Evolutionary conservation across 352 stramenopile species (phyloP).

Genomic region (Phytophthora melonis): DNA sequence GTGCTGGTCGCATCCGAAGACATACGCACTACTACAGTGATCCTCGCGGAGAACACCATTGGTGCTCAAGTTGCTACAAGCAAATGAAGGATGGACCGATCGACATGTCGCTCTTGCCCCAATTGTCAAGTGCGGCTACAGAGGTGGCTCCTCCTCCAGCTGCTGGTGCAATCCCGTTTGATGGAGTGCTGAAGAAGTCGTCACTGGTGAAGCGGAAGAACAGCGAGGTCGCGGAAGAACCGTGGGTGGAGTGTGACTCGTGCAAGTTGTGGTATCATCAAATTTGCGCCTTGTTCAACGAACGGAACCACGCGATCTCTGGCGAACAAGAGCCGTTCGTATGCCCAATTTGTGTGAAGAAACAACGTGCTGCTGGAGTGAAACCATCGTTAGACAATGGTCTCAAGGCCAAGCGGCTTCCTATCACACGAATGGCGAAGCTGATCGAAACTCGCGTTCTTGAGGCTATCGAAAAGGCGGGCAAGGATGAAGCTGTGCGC

Average conservation of each 20-base stretch:
- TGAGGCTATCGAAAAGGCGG: slow-evolving; percentile 75
- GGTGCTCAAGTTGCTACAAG: slow-evolving; percentile 91
- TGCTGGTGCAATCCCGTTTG: slow-evolving; percentile 44
- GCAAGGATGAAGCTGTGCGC: slow-evolving; percentile 81
- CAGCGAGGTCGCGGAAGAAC: slow-evolving; percentile 97
- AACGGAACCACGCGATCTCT: slow-evolving; percentile 96
- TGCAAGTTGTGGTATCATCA: slow-evolving; percentile 99
- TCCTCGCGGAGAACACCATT: slow-evolving; percentile 84
- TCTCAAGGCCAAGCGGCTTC: slow-evolving; percentile 79
- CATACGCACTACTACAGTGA: slow-evolving; percentile 92
- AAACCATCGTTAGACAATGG: slow-evolving; percentile 85
- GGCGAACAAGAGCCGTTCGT: slow-evolving; percentile 89
- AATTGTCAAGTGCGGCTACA: slow-evolving; percentile 71
- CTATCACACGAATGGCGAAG: slow-evolving; percentile 87
- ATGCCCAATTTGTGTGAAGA: slow-evolving; percentile 89
- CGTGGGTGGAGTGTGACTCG: slow-evolving; percentile 98
- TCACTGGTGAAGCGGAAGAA: slow-evolving; percentile 98
- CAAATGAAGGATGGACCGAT: slow-evolving; percentile 94
- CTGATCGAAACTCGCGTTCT: slow-evolving; percentile 85
- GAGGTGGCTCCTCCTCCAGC: slow-evolving; percentile 45
- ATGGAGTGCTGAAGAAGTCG: slow-evolving; percentile 92
- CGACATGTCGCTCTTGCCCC: slow-evolving; percentile 87
- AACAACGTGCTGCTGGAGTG: slow-evolving; percentile 75
- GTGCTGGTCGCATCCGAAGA: slow-evolving; percentile 80
- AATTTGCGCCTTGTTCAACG: slow-evolving; percentile 99